Percentiles rank a stretch among this genome's conserved stretches.
These are phyloP conservation scores for Hepatocystis sp. DNA, from an alignment of 169 alveolate genomes.

Conservation along the genomic window DNA sequence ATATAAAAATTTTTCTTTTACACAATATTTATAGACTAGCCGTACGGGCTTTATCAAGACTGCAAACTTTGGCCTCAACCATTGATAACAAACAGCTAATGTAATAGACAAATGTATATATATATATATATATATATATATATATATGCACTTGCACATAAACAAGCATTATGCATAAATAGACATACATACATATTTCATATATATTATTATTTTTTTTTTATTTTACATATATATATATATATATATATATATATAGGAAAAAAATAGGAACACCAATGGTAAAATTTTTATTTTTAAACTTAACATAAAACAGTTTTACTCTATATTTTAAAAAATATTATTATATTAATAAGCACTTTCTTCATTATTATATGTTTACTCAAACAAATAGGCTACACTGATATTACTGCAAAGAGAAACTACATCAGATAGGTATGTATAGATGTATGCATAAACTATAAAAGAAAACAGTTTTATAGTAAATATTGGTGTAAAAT, in stretches of 20 bases:
- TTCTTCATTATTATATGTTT: slow-evolving; percentile 1
- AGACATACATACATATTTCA: slow-evolving; percentile 1
- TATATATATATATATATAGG: slow-evolving; percentile 30
- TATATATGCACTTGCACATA: neutral
- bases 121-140: too few species aligned
- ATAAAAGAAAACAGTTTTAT: neutral
- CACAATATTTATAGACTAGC: slow-evolving; percentile 30
- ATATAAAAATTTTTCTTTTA: neutral
- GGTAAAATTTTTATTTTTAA: too few species aligned
- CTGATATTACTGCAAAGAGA: slow-evolving; percentile 63
- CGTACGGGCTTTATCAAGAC: slow-evolving; percentile 51
- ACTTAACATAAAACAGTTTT: too few species aligned
- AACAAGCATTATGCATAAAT: too few species aligned
- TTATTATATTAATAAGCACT: too few species aligned
- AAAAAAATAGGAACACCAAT: slow-evolving; percentile 70
- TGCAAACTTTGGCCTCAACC: slow-evolving; percentile 56
- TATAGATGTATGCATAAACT: neutral
- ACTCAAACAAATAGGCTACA: slow-evolving; percentile 35
- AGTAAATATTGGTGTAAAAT: neutral
- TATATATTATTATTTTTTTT: slow-evolving; percentile 1
- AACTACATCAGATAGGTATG: slow-evolving; percentile 66
- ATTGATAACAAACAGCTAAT: slow-evolving; percentile 68
- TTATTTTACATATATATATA: slow-evolving; percentile 5
- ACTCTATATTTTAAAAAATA: too few species aligned
- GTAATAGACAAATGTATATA: slow-evolving; percentile 24